Percentiles rank a stretch among this genome's conserved stretches.
Conservation (phyloP, 108 stramenopile genomes). For the Skeletonema potamos region DNA sequence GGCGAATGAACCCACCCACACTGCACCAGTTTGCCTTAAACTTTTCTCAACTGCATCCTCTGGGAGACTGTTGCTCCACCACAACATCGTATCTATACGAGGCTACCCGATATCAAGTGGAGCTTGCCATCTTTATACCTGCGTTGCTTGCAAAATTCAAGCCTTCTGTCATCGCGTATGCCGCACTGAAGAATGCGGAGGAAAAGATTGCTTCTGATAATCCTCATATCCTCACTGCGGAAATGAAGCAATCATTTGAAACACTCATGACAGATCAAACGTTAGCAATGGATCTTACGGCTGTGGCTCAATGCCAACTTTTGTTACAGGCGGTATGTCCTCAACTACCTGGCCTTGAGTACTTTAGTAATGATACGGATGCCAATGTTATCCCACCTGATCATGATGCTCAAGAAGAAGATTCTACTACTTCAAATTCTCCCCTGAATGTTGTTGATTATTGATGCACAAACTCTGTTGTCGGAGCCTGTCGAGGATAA, state of each 20-base stretch:
- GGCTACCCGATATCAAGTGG: slow-evolving; percentile 18
- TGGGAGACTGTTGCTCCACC: background rate
- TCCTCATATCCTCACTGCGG: background rate
- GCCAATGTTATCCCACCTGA: background rate
- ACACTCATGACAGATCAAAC: background rate
- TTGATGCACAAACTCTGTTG: background rate
- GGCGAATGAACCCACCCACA: slow-evolving; percentile 18
- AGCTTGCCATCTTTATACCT: slow-evolving; percentile 15
- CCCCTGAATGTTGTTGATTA: background rate
- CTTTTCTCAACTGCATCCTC: slow-evolving; percentile 11
- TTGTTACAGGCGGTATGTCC: background rate
- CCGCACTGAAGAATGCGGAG: slow-evolving; percentile 13
- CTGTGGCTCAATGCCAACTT: background rate
- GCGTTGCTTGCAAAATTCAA: slow-evolving; percentile 1
- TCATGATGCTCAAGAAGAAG: background rate
- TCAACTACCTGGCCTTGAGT: background rate
- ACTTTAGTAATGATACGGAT: background rate
- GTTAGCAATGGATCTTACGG: background rate
- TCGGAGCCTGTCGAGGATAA: background rate
- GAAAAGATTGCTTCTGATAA: slow-evolving; percentile 4
- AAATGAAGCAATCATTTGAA: background rate
- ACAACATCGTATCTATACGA: slow-evolving; percentile 10
- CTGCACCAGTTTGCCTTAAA: slow-evolving; percentile 13
- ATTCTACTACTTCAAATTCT: background rate
- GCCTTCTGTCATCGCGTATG: slow-evolving; percentile 4